Conservation (phyloP, 805 yeast genomes). For the Saccharomycopsis sp. region DNA sequence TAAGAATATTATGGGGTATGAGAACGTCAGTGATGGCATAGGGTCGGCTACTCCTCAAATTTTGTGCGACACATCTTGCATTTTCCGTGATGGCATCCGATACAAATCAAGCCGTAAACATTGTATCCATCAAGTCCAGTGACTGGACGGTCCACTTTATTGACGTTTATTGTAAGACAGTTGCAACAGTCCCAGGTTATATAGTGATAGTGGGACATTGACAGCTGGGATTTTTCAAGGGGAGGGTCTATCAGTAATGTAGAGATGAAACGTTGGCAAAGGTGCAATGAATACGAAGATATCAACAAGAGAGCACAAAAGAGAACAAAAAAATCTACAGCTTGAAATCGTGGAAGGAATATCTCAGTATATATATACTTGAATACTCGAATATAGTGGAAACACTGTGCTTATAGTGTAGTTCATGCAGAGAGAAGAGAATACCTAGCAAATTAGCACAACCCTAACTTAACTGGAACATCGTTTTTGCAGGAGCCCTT, state of each 20-base stretch:
- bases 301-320: not conserved
- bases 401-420: no score
- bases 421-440: not conserved
- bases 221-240: not conserved
- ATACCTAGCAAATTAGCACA: not conserved
- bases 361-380: not conserved
- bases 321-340: not conserved
- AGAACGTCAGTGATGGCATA: no score
- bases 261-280: not conserved
- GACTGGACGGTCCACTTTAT: slow-evolving; percentile 1
- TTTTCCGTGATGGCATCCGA: not conserved
- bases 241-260: no score
- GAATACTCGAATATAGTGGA: not conserved
- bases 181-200: slow-evolving; percentile 2
- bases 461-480: not conserved
- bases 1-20: no score
- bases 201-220: not conserved
- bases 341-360: not conserved
- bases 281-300: not conserved
- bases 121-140: slow-evolving; percentile 1
- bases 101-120: not conserved
- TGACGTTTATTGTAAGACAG: not conserved
- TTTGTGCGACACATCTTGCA: slow-evolving; percentile 1
- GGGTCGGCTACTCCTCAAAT: not conserved
- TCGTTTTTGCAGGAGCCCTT: not conserved